Evolutionary conservation across 148 eudicot genomes (phyloP).

Genomic region (Camellia japonica): DNA sequence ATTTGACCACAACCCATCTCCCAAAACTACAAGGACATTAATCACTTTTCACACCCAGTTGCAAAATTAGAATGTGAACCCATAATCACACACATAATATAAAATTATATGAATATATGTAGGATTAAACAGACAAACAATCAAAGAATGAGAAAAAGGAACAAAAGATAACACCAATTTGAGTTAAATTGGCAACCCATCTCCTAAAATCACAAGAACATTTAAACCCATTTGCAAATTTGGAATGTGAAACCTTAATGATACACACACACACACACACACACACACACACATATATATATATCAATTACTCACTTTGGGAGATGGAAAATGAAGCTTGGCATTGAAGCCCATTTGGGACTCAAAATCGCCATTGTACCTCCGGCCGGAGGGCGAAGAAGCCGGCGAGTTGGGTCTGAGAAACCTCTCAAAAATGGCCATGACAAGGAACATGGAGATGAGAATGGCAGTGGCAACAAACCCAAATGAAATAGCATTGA

Average conservation of each 20-base stretch:
- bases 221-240: neutral
- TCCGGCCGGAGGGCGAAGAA: constrained; percentile 12
- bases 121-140: constrained; percentile 4
- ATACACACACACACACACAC: too few species aligned
- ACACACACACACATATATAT: too few species aligned
- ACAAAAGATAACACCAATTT: too few species aligned
- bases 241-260: neutral
- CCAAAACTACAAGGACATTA: too few species aligned
- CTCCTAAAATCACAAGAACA: constrained; percentile 1
- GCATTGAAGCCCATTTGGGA: constrained; percentile 32
- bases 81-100: too few species aligned
- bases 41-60: too few species aligned
- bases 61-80: too few species aligned
- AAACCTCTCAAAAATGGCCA: constrained; percentile 83
- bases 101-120: too few species aligned
- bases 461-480: constrained; percentile 86
- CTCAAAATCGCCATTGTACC: constrained; percentile 25
- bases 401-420: constrained; percentile 47
- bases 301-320: constrained; percentile 30
- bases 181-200: neutral
- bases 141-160: neutral
- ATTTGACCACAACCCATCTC: too few species aligned
- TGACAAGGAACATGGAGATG: constrained; percentile 72
- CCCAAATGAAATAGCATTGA: constrained; percentile 79
- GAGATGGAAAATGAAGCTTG: constrained; percentile 38